Percentiles rank a stretch among this genome's conserved stretches.
These are phyloP conservation scores for Bolboschoenoplectus hybrid DNA, from an alignment of 202 grass and related monocot genomes.

Conservation along the genomic window DNA sequence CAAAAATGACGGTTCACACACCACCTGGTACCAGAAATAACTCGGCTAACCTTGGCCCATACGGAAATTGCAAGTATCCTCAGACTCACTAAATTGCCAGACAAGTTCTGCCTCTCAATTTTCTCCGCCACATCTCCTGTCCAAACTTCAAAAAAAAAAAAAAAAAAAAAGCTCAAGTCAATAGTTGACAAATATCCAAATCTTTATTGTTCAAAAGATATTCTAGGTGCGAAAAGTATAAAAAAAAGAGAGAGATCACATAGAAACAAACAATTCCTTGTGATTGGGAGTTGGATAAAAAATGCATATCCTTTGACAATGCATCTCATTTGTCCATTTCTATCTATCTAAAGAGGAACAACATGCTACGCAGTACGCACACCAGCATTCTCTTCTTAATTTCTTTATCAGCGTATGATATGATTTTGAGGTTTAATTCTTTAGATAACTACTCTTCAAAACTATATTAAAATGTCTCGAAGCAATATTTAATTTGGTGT, in stretches of 20 bases:
- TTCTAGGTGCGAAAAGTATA: not conserved
- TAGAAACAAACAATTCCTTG: not conserved
- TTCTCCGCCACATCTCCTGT: not conserved
- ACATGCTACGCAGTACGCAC: slow-evolving; percentile 37
- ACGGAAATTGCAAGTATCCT: too few relatives aligned
- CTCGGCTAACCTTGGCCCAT: too few relatives aligned
- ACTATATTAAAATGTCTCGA: not conserved
- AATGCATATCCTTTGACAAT: slow-evolving; percentile 34
- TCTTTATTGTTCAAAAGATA: slow-evolving; percentile 14
- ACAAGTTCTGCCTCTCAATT: not conserved
- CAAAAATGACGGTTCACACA: too few relatives aligned
- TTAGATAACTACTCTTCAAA: not conserved
- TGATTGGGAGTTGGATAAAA: slow-evolving; percentile 34
- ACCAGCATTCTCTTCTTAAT: slow-evolving; percentile 1
- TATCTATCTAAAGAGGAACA: not conserved
- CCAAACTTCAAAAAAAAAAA: not conserved
- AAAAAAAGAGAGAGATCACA: not conserved
- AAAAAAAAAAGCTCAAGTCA: not conserved
- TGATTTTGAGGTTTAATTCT: slow-evolving; percentile 8
- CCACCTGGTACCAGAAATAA: too few relatives aligned
- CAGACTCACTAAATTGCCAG: too few relatives aligned
- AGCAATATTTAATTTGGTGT: slow-evolving; percentile 30
- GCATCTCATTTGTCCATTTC: slow-evolving; percentile 18
- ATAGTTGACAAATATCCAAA: not conserved
- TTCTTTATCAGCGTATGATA: not conserved